A percentile compares a stretch with the other conserved stretches of the same genome.
Conservation (phyloP, 352 stramenopile species). For the Globisporangium orthogonon region DNA sequence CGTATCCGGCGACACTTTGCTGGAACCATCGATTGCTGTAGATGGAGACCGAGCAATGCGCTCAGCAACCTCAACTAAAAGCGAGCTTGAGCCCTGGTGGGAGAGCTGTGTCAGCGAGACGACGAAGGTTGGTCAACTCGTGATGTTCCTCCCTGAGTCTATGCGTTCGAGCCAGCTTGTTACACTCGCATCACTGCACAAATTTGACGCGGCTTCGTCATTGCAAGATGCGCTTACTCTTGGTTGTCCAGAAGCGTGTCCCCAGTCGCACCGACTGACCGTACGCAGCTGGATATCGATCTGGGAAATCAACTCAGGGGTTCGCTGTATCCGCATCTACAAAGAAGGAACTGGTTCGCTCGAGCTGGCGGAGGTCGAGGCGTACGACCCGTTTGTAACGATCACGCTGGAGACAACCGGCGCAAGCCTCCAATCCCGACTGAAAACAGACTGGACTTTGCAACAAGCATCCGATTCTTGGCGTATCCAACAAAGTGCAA, state of each 20-base stretch:
- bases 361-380: conserved; percentile 42
- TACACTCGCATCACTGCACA: conserved; percentile 25
- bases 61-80: conserved; percentile 18
- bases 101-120: conserved; percentile 33
- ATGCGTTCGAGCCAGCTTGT: conserved; percentile 21
- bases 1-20: background rate
- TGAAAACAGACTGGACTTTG: conserved; percentile 41
- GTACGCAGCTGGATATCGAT: conserved; percentile 38
- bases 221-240: conserved; percentile 18
- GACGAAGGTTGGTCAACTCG: conserved; percentile 40
- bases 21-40: conserved; percentile 20
- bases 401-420: conserved; percentile 41
- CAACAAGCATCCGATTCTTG: conserved; percentile 34
- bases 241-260: conserved; percentile 43
- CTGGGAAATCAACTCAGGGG: conserved; percentile 38
- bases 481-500: conserved; percentile 42
- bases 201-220: conserved; percentile 13
- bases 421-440: conserved; percentile 30
- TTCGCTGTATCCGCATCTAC: conserved; percentile 47
- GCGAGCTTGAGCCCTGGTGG: conserved; percentile 49
- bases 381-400: conserved; percentile 37
- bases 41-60: conserved; percentile 17
- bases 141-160: conserved; percentile 35
- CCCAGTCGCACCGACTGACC: conserved; percentile 16
- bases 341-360: conserved; percentile 27